These are phyloP conservation scores for Suhomyces chickasaworum DNA, from an alignment of 1,139 yeast genomes.

Conservation along the genomic window DNA sequence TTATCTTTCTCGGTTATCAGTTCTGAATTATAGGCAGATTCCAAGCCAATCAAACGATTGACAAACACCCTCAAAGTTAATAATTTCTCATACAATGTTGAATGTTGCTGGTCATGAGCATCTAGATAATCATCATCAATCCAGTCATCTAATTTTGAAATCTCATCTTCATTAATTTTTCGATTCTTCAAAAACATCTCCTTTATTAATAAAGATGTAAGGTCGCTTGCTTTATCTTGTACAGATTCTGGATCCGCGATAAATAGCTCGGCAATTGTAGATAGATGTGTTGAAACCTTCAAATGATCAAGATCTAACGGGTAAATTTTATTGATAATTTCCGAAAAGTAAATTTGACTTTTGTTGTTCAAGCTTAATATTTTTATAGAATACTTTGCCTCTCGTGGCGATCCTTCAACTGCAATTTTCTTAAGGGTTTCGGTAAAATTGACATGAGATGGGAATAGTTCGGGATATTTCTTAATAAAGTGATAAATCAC, in stretches of 20 bases:
- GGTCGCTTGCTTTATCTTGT: slow-evolving; percentile 56
- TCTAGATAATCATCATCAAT: slow-evolving; percentile 49
- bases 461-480: slow-evolving; percentile 45
- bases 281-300: slow-evolving; percentile 55
- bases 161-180: slow-evolving; percentile 25
- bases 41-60: slow-evolving; percentile 59
- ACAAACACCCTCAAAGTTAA: slow-evolving; percentile 61
- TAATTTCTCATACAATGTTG: slow-evolving; percentile 47
- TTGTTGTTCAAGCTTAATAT: slow-evolving; percentile 52
- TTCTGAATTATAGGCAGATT: slow-evolving; percentile 19
- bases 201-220: slow-evolving; percentile 63
- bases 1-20: slow-evolving; percentile 30
- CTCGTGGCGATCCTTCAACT: slow-evolving; percentile 54
- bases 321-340: slow-evolving; percentile 45
- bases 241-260: slow-evolving; percentile 52
- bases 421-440: slow-evolving; percentile 49
- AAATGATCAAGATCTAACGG: slow-evolving; percentile 49
- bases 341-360: slow-evolving; percentile 40
- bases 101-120: slow-evolving; percentile 20
- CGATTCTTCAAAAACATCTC: slow-evolving; percentile 59
- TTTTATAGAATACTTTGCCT: slow-evolving; percentile 68
- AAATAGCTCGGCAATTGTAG: slow-evolving; percentile 64
- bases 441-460: slow-evolving; percentile 38
- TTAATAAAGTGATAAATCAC: slow-evolving; percentile 64
- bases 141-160: slow-evolving; percentile 44